phyloP scores from a whole-genome alignment of 2,329 filamentous ascomycete genomes.

The Colletotrichum abscissum region DNA sequence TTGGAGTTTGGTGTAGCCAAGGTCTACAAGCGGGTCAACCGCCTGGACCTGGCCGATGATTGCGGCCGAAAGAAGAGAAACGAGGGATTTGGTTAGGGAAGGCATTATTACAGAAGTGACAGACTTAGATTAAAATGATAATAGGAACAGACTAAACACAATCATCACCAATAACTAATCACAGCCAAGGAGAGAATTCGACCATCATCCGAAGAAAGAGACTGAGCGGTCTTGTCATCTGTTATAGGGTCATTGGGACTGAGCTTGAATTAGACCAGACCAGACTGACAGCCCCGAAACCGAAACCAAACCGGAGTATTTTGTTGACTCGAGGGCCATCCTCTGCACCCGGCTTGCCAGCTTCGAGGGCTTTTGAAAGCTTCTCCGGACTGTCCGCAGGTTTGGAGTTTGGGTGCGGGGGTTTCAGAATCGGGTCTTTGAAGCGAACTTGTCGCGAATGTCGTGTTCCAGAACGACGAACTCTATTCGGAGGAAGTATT shows the following conservation, averaged over 20 bases:
- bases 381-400: background rate
- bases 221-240: conserved; percentile 3
- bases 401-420: background rate
- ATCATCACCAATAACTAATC: background rate
- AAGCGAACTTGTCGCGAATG: conserved; percentile 14
- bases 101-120: conserved; percentile 22
- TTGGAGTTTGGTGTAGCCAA: conserved; percentile 75
- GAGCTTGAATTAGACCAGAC: background rate
- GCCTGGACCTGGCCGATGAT: conserved; percentile 25
- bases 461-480: conserved; percentile 16
- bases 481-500: background rate
- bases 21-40: conserved; percentile 57
- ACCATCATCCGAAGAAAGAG: conserved; percentile 2
- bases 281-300: background rate
- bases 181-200: background rate
- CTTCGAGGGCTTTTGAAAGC: background rate
- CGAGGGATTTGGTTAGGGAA: conserved; percentile 7
- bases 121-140: conserved; percentile 3
- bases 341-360: background rate
- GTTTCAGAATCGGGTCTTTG: conserved; percentile 27
- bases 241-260: conserved; percentile 9
- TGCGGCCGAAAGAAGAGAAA: conserved; percentile 27
- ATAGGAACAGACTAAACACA: background rate
- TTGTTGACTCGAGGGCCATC: background rate
- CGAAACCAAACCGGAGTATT: background rate